A percentile compares a stretch with the other conserved stretches of the same genome.
Evolutionary conservation across 192 early-diverging fungal species (phyloP).

Genomic region (Linnemannia elongata): DNA sequence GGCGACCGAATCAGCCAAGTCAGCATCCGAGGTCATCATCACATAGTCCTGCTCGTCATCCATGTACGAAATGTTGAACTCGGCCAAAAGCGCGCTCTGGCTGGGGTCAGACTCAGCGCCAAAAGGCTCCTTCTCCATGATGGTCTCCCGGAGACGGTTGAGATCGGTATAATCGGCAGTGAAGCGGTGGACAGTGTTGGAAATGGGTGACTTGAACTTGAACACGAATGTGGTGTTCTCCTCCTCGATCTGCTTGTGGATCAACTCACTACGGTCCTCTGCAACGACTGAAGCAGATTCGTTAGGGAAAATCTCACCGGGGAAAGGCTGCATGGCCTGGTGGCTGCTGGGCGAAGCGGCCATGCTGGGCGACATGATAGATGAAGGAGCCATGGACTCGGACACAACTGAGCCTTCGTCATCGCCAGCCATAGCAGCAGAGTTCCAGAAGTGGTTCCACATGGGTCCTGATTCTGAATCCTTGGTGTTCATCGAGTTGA

Average conservation of each 20-base stretch:
- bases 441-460: slow-evolving; percentile 87
- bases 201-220: slow-evolving; percentile 80
- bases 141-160: slow-evolving; percentile 65
- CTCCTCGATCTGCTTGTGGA: slow-evolving; percentile 56
- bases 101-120: slow-evolving; percentile 64
- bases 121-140: slow-evolving; percentile 70
- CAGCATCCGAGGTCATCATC: slow-evolving; percentile 79
- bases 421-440: slow-evolving; percentile 70
- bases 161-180: slow-evolving; percentile 69
- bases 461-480: slow-evolving; percentile 72
- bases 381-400: slow-evolving; percentile 68
- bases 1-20: slow-evolving; percentile 87
- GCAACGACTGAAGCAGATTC: slow-evolving; percentile 68
- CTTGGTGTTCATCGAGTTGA: slow-evolving; percentile 73
- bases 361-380: slow-evolving; percentile 57
- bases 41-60: slow-evolving; percentile 95
- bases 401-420: slow-evolving; percentile 75
- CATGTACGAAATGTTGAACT: slow-evolving; percentile 79
- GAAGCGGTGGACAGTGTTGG: slow-evolving; percentile 83
- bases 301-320: slow-evolving; percentile 69
- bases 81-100: slow-evolving; percentile 56
- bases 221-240: slow-evolving; percentile 68
- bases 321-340: slow-evolving; percentile 59
- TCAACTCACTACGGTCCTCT: slow-evolving; percentile 57
- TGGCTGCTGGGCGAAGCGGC: slow-evolving; percentile 61